A percentile compares a stretch with the other conserved stretches of the same genome.
phyloP scores from a whole-genome alignment of 176 grass and related monocot genomes.

The Musa troglodytarum region DNA sequence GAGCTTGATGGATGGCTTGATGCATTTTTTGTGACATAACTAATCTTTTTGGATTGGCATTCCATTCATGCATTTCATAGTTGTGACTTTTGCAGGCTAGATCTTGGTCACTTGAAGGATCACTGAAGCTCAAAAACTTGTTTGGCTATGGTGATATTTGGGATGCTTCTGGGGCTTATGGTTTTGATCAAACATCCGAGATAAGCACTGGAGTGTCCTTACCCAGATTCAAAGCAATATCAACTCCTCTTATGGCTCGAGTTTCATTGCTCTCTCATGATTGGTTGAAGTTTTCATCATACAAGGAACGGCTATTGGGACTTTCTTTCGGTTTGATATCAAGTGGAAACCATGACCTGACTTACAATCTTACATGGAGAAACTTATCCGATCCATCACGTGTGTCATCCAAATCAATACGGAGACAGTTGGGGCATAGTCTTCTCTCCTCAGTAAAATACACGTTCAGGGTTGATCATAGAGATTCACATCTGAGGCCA shows the following conservation, averaged over 20 bases:
- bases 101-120: slow-evolving; percentile 48
- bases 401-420: slow-evolving; percentile 50
- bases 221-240: slow-evolving; percentile 50
- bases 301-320: slow-evolving; percentile 50
- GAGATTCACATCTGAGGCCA: slow-evolving; percentile 62
- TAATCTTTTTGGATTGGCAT: too few relatives aligned
- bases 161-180: slow-evolving; percentile 58
- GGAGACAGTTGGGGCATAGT: slow-evolving; percentile 55
- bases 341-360: slow-evolving; percentile 43
- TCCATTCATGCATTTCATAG: too few relatives aligned
- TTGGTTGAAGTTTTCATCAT: slow-evolving; percentile 58
- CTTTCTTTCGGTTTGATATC: slow-evolving; percentile 61
- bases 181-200: slow-evolving; percentile 43
- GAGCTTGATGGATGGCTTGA: too few relatives aligned
- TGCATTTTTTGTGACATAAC: too few relatives aligned
- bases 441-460: slow-evolving; percentile 69
- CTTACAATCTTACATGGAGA: slow-evolving; percentile 59
- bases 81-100: slow-evolving; percentile 30
- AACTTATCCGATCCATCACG: slow-evolving; percentile 48
- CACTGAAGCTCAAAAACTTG: slow-evolving; percentile 48
- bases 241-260: slow-evolving; percentile 41
- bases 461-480: slow-evolving; percentile 55
- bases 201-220: slow-evolving; percentile 40
- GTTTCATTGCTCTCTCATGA: slow-evolving; percentile 47
- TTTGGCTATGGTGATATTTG: slow-evolving; percentile 71